phyloP scores from a whole-genome alignment of 441 rosid species.

The Dalechampia spathulata region DNA sequence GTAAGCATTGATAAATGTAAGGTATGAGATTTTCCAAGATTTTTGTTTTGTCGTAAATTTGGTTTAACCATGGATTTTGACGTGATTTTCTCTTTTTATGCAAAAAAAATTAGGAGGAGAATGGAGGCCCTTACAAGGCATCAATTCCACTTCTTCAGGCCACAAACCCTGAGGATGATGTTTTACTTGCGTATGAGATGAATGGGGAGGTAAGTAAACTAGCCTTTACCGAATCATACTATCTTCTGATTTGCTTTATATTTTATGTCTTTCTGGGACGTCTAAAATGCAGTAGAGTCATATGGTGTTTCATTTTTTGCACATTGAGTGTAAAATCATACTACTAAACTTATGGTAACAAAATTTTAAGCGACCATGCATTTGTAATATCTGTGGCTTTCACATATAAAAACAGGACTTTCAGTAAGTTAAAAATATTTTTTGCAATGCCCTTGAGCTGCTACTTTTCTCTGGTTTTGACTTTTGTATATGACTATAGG shows the following conservation, averaged over 20 bases:
- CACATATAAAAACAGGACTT: too few relatives aligned
- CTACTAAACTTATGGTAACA: too few relatives aligned
- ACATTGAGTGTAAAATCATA: too few relatives aligned
- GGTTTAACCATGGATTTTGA: neutral
- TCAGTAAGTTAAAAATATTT: neutral
- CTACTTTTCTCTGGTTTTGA: neutral
- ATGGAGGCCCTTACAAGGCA: constrained; percentile 95
- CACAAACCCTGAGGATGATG: constrained; percentile 92
- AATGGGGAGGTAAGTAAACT: constrained; percentile 69
- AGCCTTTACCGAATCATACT: neutral
- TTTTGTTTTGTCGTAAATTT: constrained; percentile 6
- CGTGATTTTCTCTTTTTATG: neutral
- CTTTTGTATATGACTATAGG: neutral
- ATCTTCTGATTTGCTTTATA: neutral
- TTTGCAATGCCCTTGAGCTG: neutral
- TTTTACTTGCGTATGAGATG: constrained; percentile 96
- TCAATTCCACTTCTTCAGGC: constrained; percentile 91
- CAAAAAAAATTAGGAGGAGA: constrained; percentile 66
- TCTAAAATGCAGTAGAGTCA: neutral
- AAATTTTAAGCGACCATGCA: neutral
- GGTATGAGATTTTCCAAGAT: constrained; percentile 33
- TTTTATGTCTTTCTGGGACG: neutral
- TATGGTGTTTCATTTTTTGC: too few relatives aligned
- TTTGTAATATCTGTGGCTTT: neutral
- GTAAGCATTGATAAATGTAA: constrained; percentile 92